phyloP scores from a whole-genome alignment of 2,329 filamentous ascomycete genomes.

The Penicillium sp. region DNA sequence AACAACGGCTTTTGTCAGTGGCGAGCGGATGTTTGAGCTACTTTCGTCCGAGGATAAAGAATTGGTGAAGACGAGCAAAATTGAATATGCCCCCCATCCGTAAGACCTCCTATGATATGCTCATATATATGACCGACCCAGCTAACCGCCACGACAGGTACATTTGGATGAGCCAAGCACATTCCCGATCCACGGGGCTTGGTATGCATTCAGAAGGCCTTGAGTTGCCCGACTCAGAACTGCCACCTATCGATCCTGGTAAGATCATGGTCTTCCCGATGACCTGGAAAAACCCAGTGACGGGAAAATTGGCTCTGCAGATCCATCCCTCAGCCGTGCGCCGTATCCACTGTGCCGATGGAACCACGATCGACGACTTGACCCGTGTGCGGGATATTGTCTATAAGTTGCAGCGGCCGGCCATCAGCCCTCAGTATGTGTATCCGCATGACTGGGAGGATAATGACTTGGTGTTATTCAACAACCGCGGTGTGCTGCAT shows the following conservation, averaged over 20 bases:
- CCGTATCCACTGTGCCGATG: slow-evolving; percentile 65
- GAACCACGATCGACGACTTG: slow-evolving; percentile 67
- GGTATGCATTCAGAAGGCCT: slow-evolving; percentile 66
- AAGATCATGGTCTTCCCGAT: slow-evolving; percentile 73
- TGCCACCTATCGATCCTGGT: slow-evolving; percentile 62
- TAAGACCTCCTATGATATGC: slow-evolving; percentile 32
- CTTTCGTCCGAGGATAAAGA: slow-evolving; percentile 64
- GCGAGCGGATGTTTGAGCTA: slow-evolving; percentile 67
- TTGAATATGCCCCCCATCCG: slow-evolving; percentile 75
- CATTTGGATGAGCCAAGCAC: slow-evolving; percentile 73
- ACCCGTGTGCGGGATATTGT: slow-evolving; percentile 64
- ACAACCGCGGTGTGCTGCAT: slow-evolving; percentile 73
- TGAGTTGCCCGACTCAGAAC: slow-evolving; percentile 58
- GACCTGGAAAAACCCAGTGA: slow-evolving; percentile 74
- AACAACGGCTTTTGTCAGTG: slow-evolving; percentile 72
- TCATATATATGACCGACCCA: neutral
- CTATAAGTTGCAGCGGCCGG: slow-evolving; percentile 69
- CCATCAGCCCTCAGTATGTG: slow-evolving; percentile 65
- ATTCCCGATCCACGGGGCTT: slow-evolving; percentile 65
- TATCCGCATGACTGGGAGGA: slow-evolving; percentile 76
- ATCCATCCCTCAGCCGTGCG: slow-evolving; percentile 71
- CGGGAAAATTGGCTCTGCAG: slow-evolving; percentile 66
- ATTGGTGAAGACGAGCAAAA: slow-evolving; percentile 63
- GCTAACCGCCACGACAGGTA: slow-evolving; percentile 34
- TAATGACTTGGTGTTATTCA: slow-evolving; percentile 73